These are phyloP conservation scores for Cladobotryum protrusum DNA, from an alignment of 2,329 filamentous ascomycete species.

Conservation along the genomic window DNA sequence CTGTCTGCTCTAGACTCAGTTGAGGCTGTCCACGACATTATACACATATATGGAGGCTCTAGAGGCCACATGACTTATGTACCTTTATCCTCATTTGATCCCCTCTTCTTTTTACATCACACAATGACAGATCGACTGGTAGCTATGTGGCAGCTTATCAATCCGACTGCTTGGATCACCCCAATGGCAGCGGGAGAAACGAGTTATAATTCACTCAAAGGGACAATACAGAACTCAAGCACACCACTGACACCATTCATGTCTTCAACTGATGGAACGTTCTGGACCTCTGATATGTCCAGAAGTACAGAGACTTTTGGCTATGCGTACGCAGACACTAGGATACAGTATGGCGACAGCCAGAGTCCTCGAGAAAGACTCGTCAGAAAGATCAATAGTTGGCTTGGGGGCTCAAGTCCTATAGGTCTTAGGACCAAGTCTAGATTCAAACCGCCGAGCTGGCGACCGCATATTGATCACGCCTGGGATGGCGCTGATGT, in stretches of 20 bases:
- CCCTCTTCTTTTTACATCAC: constrained; percentile 73
- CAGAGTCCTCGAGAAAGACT: constrained; percentile 27
- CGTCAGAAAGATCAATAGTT: constrained; percentile 46
- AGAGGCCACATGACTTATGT: constrained; percentile 65
- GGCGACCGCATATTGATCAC: not conserved
- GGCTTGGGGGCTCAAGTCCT: constrained; percentile 31
- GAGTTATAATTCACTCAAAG: constrained; percentile 55
- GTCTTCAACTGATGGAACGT: constrained; percentile 47
- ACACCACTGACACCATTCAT: constrained; percentile 65
- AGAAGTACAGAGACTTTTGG: constrained; percentile 57
- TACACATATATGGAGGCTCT: constrained; percentile 53
- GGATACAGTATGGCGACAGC: constrained; percentile 17
- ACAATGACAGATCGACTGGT: constrained; percentile 68
- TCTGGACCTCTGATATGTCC: constrained; percentile 61
- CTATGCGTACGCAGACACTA: constrained; percentile 67
- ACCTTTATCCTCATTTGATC: constrained; percentile 71
- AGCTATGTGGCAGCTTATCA: constrained; percentile 69
- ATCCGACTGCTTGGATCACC: constrained; percentile 61
- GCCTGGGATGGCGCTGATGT: not conserved
- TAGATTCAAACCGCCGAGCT: constrained; percentile 3
- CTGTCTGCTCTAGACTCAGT: constrained; percentile 54
- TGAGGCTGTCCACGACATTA: constrained; percentile 57
- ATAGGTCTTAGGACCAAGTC: constrained; percentile 13
- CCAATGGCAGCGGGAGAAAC: constrained; percentile 48
- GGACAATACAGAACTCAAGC: constrained; percentile 46